A percentile compares a stretch with the other conserved stretches of the same genome.
These are phyloP conservation scores for Polytrichum commune DNA, from an alignment of 225 moss, liverwort and hornwort genomes.

Conservation along the genomic window DNA sequence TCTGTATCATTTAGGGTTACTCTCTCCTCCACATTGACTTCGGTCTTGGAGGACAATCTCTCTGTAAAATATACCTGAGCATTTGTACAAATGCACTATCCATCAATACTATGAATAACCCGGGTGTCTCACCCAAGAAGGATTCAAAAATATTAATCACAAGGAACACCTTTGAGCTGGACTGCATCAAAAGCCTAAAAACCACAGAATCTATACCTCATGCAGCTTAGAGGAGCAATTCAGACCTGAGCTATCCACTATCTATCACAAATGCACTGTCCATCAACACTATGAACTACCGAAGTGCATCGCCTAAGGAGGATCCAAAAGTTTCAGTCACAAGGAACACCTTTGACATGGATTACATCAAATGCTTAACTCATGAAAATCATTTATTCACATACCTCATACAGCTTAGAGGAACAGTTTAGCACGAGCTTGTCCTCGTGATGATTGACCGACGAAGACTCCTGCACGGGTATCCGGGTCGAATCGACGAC, in stretches of 20 bases:
- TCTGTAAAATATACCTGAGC: conserved; percentile 31
- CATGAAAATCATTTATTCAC: too few relatives aligned
- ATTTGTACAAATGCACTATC: not conserved
- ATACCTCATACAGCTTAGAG: conserved; percentile 34
- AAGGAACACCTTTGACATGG: too few relatives aligned
- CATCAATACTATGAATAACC: too few relatives aligned
- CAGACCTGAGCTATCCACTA: not conserved
- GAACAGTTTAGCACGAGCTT: conserved; percentile 20
- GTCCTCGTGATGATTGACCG: not conserved
- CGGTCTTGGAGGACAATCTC: not conserved
- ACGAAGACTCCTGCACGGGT: conserved; percentile 17
- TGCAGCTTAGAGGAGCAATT: conserved; percentile 1
- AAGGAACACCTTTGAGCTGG: too few relatives aligned
- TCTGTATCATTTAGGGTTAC: conserved; percentile 21
- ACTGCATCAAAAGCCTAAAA: too few relatives aligned
- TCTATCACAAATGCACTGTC: not conserved
- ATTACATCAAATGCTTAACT: too few relatives aligned
- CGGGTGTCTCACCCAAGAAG: too few relatives aligned
- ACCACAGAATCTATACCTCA: not conserved
- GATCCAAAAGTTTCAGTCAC: too few relatives aligned
- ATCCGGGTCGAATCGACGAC: conserved; percentile 39
- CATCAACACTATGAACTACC: not conserved
- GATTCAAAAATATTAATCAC: not conserved
- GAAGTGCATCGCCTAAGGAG: too few relatives aligned
- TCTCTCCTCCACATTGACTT: not conserved